A percentile compares a stretch with the other conserved stretches of the same genome.
Evolutionary conservation across 352 stramenopile genomes (phyloP).

Genomic region (Pythium aquatile): DNA sequence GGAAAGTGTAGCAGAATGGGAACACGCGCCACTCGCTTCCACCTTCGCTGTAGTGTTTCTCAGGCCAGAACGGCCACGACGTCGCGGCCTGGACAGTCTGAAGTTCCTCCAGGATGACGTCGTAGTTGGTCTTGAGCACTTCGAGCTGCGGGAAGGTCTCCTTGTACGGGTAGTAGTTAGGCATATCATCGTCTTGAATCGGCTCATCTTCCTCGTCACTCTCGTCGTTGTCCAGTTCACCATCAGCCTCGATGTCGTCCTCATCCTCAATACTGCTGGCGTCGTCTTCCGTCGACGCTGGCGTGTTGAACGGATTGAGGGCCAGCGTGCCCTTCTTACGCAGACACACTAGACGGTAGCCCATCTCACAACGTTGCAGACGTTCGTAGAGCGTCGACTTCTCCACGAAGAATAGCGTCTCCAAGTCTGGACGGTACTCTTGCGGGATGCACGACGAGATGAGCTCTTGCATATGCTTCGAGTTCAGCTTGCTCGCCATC

Average conservation of each 20-base stretch:
- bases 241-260: conserved; percentile 28
- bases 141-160: conserved; percentile 80
- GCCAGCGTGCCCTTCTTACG: conserved; percentile 19
- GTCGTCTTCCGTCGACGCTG: conserved; percentile 26
- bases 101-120: conserved; percentile 81
- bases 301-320: conserved; percentile 16
- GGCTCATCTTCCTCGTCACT: conserved; percentile 41
- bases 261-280: conserved; percentile 32
- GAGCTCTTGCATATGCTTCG: conserved; percentile 18
- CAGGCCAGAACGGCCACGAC: conserved; percentile 81
- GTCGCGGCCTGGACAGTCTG: conserved; percentile 45
- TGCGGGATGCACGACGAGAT: conserved; percentile 21
- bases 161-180: conserved; percentile 75
- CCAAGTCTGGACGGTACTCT: conserved; percentile 27
- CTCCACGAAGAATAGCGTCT: conserved; percentile 32
- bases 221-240: conserved; percentile 28
- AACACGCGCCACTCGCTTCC: conserved; percentile 85
- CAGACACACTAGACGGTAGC: conserved; percentile 30
- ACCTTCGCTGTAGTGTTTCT: conserved; percentile 79
- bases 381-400: conserved; percentile 22
- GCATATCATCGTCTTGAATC: conserved; percentile 69
- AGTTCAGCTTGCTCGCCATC: conserved; percentile 32
- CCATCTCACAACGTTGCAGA: conserved; percentile 26
- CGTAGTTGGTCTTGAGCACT: conserved; percentile 63
- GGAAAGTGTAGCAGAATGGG: conserved; percentile 90